These are phyloP conservation scores for Calocybe indica DNA, from an alignment of 768 basidiomycete species.

Conservation along the genomic window DNA sequence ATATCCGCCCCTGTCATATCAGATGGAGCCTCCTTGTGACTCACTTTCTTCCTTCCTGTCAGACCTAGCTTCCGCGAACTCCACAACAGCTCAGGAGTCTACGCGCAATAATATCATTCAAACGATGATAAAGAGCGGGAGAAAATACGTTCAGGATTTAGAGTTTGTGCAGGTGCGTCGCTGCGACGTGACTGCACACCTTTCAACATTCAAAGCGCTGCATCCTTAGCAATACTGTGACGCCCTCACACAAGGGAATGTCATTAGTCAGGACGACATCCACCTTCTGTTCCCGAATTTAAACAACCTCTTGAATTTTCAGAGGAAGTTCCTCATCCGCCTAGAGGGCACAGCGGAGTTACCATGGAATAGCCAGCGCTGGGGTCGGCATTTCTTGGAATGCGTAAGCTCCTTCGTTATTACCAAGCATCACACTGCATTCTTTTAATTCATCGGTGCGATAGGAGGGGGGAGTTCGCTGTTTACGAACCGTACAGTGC, in stretches of 20 bases:
- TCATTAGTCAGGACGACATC: conserved; percentile 92
- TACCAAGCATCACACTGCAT: conserved; percentile 19
- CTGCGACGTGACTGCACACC: not conserved
- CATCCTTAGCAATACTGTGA: conserved; percentile 76
- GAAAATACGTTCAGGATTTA: conserved; percentile 94
- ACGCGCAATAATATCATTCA: conserved; percentile 73
- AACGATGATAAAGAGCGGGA: conserved; percentile 92
- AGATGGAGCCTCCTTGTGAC: conserved; percentile 36
- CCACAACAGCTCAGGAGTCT: conserved; percentile 54
- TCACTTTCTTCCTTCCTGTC: conserved; percentile 51
- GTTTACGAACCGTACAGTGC: conserved; percentile 98
- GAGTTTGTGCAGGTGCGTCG: conserved; percentile 87
- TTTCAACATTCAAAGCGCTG: conserved; percentile 6
- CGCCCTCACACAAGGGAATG: conserved; percentile 72
- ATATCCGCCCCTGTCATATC: conserved; percentile 43
- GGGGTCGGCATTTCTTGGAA: conserved; percentile 82
- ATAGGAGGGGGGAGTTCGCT: conserved; percentile 92
- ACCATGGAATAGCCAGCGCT: conserved; percentile 79
- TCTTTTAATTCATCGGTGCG: conserved; percentile 22
- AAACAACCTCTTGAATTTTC: conserved; percentile 93
- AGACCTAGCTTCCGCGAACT: conserved; percentile 35
- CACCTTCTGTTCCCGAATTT: conserved; percentile 94
- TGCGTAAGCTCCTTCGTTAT: conserved; percentile 50
- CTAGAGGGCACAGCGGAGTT: conserved; percentile 82
- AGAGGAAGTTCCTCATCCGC: conserved; percentile 87